Percentiles rank a stretch among this genome's conserved stretches.
Conservation (phyloP, 1,284 basidiomycete genomes). For the Thecaphora thlaspeos region DNA sequence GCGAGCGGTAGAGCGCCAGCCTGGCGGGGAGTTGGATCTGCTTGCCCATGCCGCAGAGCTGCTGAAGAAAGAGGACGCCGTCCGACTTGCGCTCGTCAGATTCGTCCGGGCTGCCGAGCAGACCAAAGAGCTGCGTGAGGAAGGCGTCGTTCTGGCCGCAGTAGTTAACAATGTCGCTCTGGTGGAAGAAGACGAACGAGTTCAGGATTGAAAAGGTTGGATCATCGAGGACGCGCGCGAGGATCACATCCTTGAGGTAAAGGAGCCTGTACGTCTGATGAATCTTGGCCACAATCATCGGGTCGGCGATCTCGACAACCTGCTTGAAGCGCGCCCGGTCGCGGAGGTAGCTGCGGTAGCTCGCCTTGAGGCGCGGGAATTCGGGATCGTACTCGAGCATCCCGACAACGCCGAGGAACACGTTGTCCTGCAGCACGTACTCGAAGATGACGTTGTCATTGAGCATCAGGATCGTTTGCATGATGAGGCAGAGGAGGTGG, state of each 20-base stretch:
- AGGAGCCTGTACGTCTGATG: conserved; percentile 94
- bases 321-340: conserved; percentile 71
- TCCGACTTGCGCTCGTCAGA: conserved; percentile 39
- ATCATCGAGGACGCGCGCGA: conserved; percentile 90
- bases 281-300: conserved; percentile 64
- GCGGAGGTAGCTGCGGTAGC: conserved; percentile 87
- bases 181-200: conserved; percentile 96
- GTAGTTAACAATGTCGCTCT: conserved; percentile 93
- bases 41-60: conserved; percentile 92
- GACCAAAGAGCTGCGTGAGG: conserved; percentile 72
- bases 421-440: conserved; percentile 86
- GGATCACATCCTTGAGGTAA: conserved; percentile 96
- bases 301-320: conserved; percentile 53
- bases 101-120: conserved; percentile 51
- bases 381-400: conserved; percentile 99
- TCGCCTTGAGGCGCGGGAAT: conserved; percentile 89
- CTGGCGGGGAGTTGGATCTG: conserved; percentile 86
- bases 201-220: conserved; percentile 95
- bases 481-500: conserved; percentile 84
- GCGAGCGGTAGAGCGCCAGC: conserved; percentile 79
- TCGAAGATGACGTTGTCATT: conserved; percentile 95
- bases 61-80: conserved; percentile 73
- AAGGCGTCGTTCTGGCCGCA: conserved; percentile 77
- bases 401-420: conserved; percentile 87
- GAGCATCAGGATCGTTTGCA: conserved; percentile 91